Evolutionary conservation across 2,329 filamentous ascomycete genomes (phyloP).

Genomic region (Clarireedia monteithiana): DNA sequence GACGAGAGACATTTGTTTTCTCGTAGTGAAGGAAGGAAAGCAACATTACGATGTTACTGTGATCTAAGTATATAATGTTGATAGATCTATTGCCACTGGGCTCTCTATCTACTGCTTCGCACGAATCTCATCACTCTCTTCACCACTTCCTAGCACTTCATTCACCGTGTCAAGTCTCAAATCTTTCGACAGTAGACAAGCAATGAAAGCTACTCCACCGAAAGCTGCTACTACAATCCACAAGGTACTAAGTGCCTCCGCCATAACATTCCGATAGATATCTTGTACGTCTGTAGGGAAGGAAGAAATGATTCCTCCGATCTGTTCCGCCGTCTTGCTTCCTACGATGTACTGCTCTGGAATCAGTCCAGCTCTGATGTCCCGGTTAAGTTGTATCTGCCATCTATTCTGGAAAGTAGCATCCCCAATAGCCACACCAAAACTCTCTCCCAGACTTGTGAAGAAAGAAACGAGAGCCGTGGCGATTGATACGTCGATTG

Average conservation of each 20-base stretch:
- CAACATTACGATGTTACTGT: too few relatives aligned
- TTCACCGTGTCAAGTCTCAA: neutral
- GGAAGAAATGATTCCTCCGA: conserved; percentile 1
- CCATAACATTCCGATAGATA: conserved; percentile 12
- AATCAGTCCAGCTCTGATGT: neutral
- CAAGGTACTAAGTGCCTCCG: conserved; percentile 11
- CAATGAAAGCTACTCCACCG: conserved; percentile 7
- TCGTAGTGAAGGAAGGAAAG: too few relatives aligned
- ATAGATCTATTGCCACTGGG: too few relatives aligned
- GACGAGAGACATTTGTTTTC: too few relatives aligned
- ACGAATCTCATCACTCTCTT: neutral
- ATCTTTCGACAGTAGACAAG: neutral
- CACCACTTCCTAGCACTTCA: neutral
- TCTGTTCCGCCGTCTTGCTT: conserved; percentile 12
- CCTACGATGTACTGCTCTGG: conserved; percentile 7
- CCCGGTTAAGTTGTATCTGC: conserved; percentile 2
- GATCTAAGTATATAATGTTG: too few relatives aligned
- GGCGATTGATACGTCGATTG: conserved; percentile 15
- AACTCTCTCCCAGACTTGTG: conserved; percentile 21
- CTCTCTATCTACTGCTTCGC: too few relatives aligned
- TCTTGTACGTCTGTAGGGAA: conserved; percentile 9
- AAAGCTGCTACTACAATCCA: conserved; percentile 13
- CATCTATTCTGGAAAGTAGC: conserved; percentile 19
- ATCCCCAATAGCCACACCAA: conserved; percentile 24
- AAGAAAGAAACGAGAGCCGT: conserved; percentile 21